Evolutionary conservation across 2,329 filamentous ascomycete species (phyloP), one percentile per base, ranked within the genome.

Genomic region (Aspergillus tanneri): DNA sequence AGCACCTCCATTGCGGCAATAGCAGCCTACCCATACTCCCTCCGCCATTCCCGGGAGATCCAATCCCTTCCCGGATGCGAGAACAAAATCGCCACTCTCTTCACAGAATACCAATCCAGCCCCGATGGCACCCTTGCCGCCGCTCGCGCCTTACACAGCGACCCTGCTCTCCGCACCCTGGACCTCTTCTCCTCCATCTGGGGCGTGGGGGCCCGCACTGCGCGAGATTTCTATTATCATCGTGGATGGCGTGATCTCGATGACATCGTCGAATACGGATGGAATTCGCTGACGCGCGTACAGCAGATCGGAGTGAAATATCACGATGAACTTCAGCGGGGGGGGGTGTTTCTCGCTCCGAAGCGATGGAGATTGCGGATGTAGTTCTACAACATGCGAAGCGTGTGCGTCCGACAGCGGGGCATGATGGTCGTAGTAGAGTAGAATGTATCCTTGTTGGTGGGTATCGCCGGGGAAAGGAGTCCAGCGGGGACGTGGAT

Each of bases 291-390:
- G 1, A 86, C 79, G 0, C 83, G 90, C 10, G 87, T 89, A 1
- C 92, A 96, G 68, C 90, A 97, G 65, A 95, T 97, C 46, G 92
- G 93, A 0, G 76, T 96, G 36, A 97, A 97, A 65, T 96, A 85
- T 70, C 96, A 95, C 65, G 87, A 95, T 25, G 92, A 97, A 54
- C 87, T 99, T 46, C 73, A 81, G 37, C 69, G 78, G 12, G 83
- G 80, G 11, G 88, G 12, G 83, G 80, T 11, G 88, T 97, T 4
- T 80, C 88, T 0, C 81, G 90, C 1, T 49, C 63, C 0, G 90
- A 97, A 66, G 87, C 90, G 0, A 84, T 89, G 57, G 61, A 65
- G 0, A 95, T 96, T 44, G 82, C 80, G 0, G 60, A 72, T 4
- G 74, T 77, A 1, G 79, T 96, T 12, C 76, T 86, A 1, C 61